phyloP scores from a whole-genome alignment of 2,329 filamentous ascomycete genomes.

The Aspergillus fumigatus region DNA sequence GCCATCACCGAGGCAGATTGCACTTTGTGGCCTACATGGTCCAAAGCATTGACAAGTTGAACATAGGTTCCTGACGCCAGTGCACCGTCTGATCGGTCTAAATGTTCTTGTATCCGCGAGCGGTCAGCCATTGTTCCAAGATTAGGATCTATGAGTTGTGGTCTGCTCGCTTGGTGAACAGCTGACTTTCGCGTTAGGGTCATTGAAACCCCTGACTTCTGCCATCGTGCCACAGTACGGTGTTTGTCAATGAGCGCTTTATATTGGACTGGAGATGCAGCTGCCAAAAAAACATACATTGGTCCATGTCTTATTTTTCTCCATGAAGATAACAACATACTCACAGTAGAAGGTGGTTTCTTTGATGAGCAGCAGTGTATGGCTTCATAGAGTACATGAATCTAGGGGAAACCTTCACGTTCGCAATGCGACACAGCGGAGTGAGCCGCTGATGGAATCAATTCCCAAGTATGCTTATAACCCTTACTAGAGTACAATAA shows the following conservation, averaged over 20 bases:
- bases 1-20: neutral
- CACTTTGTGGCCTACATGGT: constrained; percentile 21
- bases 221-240: constrained; percentile 56
- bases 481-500: too few species aligned
- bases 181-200: constrained; percentile 53
- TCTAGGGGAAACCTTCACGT: neutral
- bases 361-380: neutral
- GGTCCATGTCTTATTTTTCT: constrained; percentile 45
- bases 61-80: constrained; percentile 48
- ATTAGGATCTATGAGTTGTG: constrained; percentile 55
- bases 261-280: constrained; percentile 1
- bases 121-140: constrained; percentile 48
- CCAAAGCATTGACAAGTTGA: constrained; percentile 45
- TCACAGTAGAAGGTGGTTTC: constrained; percentile 34
- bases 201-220: constrained; percentile 52
- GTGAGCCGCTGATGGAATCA: too few species aligned
- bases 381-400: neutral
- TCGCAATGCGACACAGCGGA: too few species aligned
- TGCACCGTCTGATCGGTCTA: constrained; percentile 41
- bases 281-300: constrained; percentile 21
- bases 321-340: constrained; percentile 57
- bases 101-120: constrained; percentile 40
- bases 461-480: too few species aligned
- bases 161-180: constrained; percentile 53
- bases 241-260: neutral